A percentile compares a stretch with the other conserved stretches of the same genome.
phyloP scores from a whole-genome alignment of 2,329 filamentous ascomycete species.

The Penicillium thymicola region DNA sequence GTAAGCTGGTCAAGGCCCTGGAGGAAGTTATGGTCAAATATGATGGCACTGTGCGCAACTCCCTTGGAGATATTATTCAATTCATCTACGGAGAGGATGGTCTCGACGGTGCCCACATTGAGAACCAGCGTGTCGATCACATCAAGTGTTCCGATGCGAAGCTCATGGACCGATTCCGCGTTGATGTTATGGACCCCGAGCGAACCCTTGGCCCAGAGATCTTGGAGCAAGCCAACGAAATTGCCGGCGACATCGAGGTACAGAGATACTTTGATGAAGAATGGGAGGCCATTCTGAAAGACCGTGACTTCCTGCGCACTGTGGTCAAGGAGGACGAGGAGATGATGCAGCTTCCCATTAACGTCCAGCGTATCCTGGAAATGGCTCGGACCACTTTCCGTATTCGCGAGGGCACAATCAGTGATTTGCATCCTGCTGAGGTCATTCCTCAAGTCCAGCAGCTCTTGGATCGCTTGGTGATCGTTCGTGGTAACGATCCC shows the following conservation, averaged over 20 bases:
- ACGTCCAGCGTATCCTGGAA: conserved; percentile 85
- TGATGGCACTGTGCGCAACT: conserved; percentile 95
- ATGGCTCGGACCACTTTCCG: conserved; percentile 87
- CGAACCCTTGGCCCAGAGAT: conserved; percentile 64
- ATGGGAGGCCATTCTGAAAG: conserved; percentile 72
- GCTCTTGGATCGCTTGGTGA: conserved; percentile 71
- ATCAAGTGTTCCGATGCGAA: conserved; percentile 74
- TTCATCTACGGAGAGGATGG: conserved; percentile 98
- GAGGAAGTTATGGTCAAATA: conserved; percentile 98
- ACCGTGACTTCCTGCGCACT: conserved; percentile 70
- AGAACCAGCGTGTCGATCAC: conserved; percentile 85
- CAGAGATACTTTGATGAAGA: conserved; percentile 86
- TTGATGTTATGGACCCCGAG: conserved; percentile 77
- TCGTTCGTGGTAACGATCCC: conserved; percentile 79
- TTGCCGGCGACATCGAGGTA: conserved; percentile 80
- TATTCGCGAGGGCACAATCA: conserved; percentile 78
- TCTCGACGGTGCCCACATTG: conserved; percentile 87
- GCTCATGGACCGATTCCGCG: conserved; percentile 76
- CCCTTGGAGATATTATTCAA: conserved; percentile 90
- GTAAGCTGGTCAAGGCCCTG: conserved; percentile 94
- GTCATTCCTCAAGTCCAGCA: conserved; percentile 76
- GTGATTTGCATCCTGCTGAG: conserved; percentile 83
- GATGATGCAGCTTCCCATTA: conserved; percentile 86
- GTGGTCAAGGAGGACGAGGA: conserved; percentile 77
- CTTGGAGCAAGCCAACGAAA: conserved; percentile 81